Conservation (phyloP, 2,329 filamentous ascomycete species). For the Xylariales sp. region DNA sequence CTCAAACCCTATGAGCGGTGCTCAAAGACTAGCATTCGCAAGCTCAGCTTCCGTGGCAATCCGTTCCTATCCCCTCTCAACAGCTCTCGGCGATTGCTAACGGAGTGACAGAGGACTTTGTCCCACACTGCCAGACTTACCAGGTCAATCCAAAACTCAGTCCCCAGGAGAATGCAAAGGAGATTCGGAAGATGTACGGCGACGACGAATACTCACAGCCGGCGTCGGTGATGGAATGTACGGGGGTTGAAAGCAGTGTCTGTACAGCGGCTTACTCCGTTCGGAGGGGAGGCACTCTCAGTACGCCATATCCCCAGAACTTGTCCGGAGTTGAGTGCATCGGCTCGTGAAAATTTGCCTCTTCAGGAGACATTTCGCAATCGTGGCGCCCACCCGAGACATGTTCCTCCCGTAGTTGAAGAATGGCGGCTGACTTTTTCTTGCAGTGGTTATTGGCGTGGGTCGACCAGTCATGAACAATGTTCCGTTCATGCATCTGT, state of each 20-base stretch:
- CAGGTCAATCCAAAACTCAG: constrained; percentile 60
- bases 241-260: constrained; percentile 72
- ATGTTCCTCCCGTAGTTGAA: constrained; percentile 19
- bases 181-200: constrained; percentile 64
- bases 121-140: constrained; percentile 66
- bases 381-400: constrained; percentile 28
- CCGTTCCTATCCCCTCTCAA: not conserved
- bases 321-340: constrained; percentile 1
- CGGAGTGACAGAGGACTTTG: constrained; percentile 55
- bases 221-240: constrained; percentile 72
- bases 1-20: not conserved
- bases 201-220: constrained; percentile 67
- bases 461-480: constrained; percentile 72
- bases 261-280: constrained; percentile 68
- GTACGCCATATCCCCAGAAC: constrained; percentile 32
- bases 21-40: not conserved
- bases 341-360: constrained; percentile 24
- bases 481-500: constrained; percentile 74
- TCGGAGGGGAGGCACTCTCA: constrained; percentile 68
- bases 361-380: constrained; percentile 7
- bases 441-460: constrained; percentile 69
- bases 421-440: constrained; percentile 20
- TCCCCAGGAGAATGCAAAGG: constrained; percentile 61
- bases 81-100: constrained; percentile 10
- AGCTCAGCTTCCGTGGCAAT: not conserved